Evolutionary conservation across 176 grass and related monocot genomes (phyloP), one percentile per base, ranked within the genome.

Genomic region (Oryza glumipatula): DNA sequence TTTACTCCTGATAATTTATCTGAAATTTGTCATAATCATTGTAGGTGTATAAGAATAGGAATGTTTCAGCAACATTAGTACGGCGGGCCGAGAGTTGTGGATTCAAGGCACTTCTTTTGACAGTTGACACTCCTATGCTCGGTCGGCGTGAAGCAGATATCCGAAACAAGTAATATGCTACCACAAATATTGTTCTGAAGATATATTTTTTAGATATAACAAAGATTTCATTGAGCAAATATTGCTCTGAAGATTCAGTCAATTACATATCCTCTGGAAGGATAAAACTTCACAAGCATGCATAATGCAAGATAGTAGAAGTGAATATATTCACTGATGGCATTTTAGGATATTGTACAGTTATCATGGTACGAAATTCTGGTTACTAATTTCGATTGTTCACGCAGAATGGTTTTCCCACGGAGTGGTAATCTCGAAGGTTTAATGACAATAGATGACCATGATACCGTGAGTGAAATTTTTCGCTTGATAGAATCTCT

Each of bases 71-170:
- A 76, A 78, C 80, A 81, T 77, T 98, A 76, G 74, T 98, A 58
- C 83, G 58, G 9, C 80, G 93, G 78, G 96, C 93, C 2, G 93
- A 95, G 80, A 92, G 65, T 74, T 86, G 65, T 80, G 93, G 93
- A 48, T 98, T 92, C 74, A 98, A 85, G 56, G 96, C 93, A 46
- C 92, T 98, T 83, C 85, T 98, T 82, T 65, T 98, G 78, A 98
- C 96, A 77, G 93, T 95, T 61, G 91, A 98, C 89, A 95, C 91
- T 12, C 93, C 93, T 44, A 70, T 87, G 83, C 77, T 95, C 1
- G 91, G 96, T 46, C 88, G 96, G 63, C 86, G 96, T 15, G 96
- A 98, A 82, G 92, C 88, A 56, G 96, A 95, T 52, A 94, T 92
- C 19, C 92, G 87, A 76, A 98, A 98, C 81, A 98, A 94, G 96